These are phyloP conservation scores for sunflower (Helianthus annuus) DNA, from an alignment of 129 eudicot genomes.

Conservation along the genomic window HanXRQr2.0-SUNRISE NC_035435.2:122892532-122893031, in stretches of 20 bases:
- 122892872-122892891: background rate
- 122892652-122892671: too few species aligned
- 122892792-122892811: background rate
- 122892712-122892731: too few species aligned
- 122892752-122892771: background rate
- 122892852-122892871: background rate
- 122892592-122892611: background rate
- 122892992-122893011: too few species aligned
- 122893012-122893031: too few species aligned
- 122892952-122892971: background rate
- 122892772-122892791: background rate
- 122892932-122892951: slow-evolving; percentile 5
- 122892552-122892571: too few species aligned
- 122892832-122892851: background rate
- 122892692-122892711: too few species aligned
- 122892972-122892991: too few species aligned
- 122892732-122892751: too few species aligned
- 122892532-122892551: too few species aligned
- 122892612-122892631: background rate
- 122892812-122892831: background rate
- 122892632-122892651: too few species aligned
- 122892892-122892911: background rate
- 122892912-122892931: background rate
- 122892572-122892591: background rate
- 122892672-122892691: too few species aligned